Percentiles rank a stretch among this genome's conserved stretches.
Evolutionary conservation across 2,329 filamentous ascomycete species (phyloP).

Genomic region (Acrodontium crateriforme): DNA sequence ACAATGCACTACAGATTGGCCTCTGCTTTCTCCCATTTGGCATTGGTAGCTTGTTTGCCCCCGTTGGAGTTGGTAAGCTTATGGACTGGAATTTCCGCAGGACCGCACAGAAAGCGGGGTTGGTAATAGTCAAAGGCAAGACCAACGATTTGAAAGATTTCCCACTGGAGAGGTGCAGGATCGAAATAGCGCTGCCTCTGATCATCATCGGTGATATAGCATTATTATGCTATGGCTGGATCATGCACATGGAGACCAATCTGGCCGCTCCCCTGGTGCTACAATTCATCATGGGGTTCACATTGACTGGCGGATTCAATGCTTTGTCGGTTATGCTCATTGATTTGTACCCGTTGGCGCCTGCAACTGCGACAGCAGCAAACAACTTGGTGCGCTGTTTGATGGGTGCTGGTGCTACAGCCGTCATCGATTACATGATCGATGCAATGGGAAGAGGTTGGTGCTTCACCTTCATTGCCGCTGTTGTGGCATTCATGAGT

Average conservation of each 20-base stretch:
- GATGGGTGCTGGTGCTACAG: conserved; percentile 24
- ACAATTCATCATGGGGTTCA: conserved; percentile 39
- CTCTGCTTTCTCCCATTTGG: conserved; percentile 21
- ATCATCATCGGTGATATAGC: conserved; percentile 18
- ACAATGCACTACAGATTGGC: conserved; percentile 15
- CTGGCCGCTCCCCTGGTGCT: conserved; percentile 32
- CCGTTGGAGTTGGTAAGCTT: conserved; percentile 36
- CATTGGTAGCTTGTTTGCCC: conserved; percentile 23
- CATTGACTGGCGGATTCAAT: conserved; percentile 47
- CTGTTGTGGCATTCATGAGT: conserved; percentile 25
- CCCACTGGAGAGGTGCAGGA: conserved; percentile 32
- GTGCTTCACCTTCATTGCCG: conserved; percentile 33
- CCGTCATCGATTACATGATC: conserved; percentile 29
- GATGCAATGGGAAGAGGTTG: conserved; percentile 28
- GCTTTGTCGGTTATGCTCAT: conserved; percentile 28
- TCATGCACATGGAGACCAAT: conserved; percentile 21
- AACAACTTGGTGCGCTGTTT: conserved; percentile 23
- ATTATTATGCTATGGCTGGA: conserved; percentile 29
- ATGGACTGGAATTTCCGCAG: conserved; percentile 63
- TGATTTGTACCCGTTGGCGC: conserved; percentile 27
- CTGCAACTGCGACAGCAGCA: conserved; percentile 28
- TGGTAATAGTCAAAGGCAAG: conserved; percentile 47
- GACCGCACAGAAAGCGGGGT: conserved; percentile 45
- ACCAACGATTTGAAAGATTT: conserved; percentile 37
- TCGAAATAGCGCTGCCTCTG: conserved; percentile 26